Base-by-base conservation (phyloP, 306 rosid species). In the Begonia masoniana region DNA sequence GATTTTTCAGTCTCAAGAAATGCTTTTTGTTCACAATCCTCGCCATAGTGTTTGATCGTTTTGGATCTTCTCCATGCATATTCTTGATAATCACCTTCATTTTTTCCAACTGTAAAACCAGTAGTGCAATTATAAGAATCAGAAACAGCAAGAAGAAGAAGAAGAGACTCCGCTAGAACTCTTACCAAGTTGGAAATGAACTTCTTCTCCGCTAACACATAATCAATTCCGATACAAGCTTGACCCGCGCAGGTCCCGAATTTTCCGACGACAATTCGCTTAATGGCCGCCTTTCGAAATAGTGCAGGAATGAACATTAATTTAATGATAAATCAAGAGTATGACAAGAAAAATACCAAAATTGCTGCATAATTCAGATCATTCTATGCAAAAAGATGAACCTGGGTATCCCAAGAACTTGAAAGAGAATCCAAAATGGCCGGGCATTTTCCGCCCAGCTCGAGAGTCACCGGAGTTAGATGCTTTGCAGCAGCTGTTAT, bases 221-320 rank as follows among this genome's bases (percentile, higher is more conserved):
- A 82, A 56, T 85, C 95, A 7, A 85, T 66, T 50, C 81, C 68
- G 51, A 85, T 65, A 79, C 95, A 82, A 54, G 85, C 95, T 69
- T 85, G 95, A 51, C 95, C 95, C 9, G 79, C 92, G 65, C 95
- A 85, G 15, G 78, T 10, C 19, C 88, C 95, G 54, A 19, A 85
- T 68, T 85, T 85, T 15, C 81, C 85, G 19, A 71, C 67, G 21
- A 75, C 43, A 26, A 85, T 57, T 59, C 87, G 48, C 54, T 79
- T 75, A 31, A 60, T 81, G 23, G 95, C 69, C 54, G 51, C 72
- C 95, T 82, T 47, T 19, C 11, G n/a, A 16, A 12, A 8, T 10
- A 31, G 15, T 9, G 15, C 0, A 31, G 35, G 15, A 17, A 17
- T 17, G 1, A 9, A 14, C 13, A 24, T 43, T 14, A 12, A 26